These are phyloP conservation scores for Saccharomycopsis lassenensis DNA, from an alignment of 805 yeast genomes.

Conservation along the genomic window DNA sequence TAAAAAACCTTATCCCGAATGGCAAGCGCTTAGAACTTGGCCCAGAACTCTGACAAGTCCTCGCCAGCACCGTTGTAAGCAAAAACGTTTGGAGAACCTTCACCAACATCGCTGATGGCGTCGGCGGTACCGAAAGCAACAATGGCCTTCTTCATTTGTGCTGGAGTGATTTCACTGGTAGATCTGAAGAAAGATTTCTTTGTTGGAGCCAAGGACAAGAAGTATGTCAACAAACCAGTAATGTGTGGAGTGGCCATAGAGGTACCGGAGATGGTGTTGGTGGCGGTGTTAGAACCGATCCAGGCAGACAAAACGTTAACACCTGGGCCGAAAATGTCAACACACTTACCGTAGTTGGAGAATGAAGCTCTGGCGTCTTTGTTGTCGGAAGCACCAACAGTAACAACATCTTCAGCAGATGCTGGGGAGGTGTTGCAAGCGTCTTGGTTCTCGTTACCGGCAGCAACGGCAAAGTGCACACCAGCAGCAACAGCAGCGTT, in stretches of 20 bases:
- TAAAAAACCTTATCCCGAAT: background rate
- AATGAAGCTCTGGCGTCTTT: constrained; percentile 87
- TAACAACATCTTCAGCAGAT: constrained; percentile 67
- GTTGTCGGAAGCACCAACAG: constrained; percentile 91
- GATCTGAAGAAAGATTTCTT: constrained; percentile 51
- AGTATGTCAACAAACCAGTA: constrained; percentile 84
- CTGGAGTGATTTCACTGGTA: constrained; percentile 41
- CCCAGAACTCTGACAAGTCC: constrained; percentile 43
- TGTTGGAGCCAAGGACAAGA: constrained; percentile 74
- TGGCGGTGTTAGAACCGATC: constrained; percentile 62
- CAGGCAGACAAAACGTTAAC: constrained; percentile 76
- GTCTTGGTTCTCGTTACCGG: constrained; percentile 89
- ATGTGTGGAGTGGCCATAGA: constrained; percentile 99
- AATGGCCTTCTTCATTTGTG: constrained; percentile 42
- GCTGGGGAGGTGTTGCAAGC: constrained; percentile 93
- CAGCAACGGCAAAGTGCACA: constrained; percentile 87
- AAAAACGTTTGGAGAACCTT: constrained; percentile 44
- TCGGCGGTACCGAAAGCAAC: constrained; percentile 41
- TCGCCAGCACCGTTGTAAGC: constrained; percentile 54
- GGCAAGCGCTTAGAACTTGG: too few relatives aligned
- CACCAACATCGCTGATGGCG: constrained; percentile 34
- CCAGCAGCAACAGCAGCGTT: constrained; percentile 85
- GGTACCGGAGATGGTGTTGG: constrained; percentile 84
- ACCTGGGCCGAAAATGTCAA: constrained; percentile 95
- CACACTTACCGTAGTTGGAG: constrained; percentile 93